These are phyloP conservation scores for Canna indica DNA, from an alignment of 176 grass and related monocot genomes.

Conservation along the genomic window DNA sequence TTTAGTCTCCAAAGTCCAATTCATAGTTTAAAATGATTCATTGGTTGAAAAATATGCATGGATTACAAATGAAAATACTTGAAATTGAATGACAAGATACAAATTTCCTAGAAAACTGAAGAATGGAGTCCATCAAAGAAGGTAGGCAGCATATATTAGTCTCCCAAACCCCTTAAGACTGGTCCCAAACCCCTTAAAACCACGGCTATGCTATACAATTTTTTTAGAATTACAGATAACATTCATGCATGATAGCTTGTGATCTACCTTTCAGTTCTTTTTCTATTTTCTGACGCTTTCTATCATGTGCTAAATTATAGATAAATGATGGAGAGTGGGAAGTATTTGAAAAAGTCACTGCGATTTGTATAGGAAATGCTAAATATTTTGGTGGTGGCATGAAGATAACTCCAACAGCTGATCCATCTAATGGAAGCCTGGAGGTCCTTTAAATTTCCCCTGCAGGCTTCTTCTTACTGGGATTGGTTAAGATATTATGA, in stretches of 20 bases:
- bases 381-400: conserved; percentile 91
- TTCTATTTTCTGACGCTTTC: conserved; percentile 10
- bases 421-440: conserved; percentile 59
- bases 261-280: not conserved
- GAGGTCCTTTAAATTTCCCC: conserved; percentile 41
- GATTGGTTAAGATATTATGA: conserved; percentile 2
- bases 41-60: too few relatives aligned
- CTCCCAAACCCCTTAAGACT: too few relatives aligned
- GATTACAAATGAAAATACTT: too few relatives aligned
- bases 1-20: too few relatives aligned
- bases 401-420: conserved; percentile 84
- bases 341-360: conserved; percentile 58
- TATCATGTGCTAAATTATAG: conserved; percentile 28
- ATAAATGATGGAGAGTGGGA: conserved; percentile 75
- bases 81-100: too few relatives aligned
- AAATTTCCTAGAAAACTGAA: too few relatives aligned
- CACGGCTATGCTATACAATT: too few relatives aligned
- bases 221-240: too few relatives aligned
- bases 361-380: conserved; percentile 84
- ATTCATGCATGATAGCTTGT: conserved; percentile 10
- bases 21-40: too few relatives aligned
- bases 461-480: not conserved
- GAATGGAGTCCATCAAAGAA: too few relatives aligned
- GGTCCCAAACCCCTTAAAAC: too few relatives aligned
- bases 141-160: too few relatives aligned